These are phyloP conservation scores for Cucurbita pepo DNA, from an alignment of 306 rosid species.

Conservation along the genomic window DNA sequence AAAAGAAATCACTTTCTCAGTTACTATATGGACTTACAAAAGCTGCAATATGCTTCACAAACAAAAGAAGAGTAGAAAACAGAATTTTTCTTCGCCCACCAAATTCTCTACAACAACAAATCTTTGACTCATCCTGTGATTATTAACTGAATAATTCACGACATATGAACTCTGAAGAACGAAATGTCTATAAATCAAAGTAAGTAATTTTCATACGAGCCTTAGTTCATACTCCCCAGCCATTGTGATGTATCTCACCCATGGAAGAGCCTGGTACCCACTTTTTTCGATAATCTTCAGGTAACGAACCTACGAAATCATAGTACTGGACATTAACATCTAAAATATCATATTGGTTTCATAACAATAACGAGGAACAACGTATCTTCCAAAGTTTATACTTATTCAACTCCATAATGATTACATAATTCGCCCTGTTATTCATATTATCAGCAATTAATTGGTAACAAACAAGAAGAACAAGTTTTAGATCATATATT, in stretches of 20 bases:
- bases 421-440: neutral
- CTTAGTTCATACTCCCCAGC: slow-evolving; percentile 95
- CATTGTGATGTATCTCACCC: slow-evolving; percentile 99
- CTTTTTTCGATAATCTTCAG: slow-evolving; percentile 94
- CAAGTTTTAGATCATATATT: too few species aligned
- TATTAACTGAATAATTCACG: slow-evolving; percentile 8
- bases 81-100: neutral
- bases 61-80: slow-evolving; percentile 20
- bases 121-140: slow-evolving; percentile 4
- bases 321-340: neutral
- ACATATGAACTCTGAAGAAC: neutral
- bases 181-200: neutral
- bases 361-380: neutral
- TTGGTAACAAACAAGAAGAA: neutral
- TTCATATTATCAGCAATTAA: neutral
- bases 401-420: neutral
- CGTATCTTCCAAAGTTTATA: neutral
- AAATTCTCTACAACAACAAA: slow-evolving; percentile 9
- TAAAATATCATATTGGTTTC: neutral
- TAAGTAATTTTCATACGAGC: slow-evolving; percentile 37
- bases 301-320: slow-evolving; percentile 62
- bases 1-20: neutral
- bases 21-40: slow-evolving; percentile 5
- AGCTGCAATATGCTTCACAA: slow-evolving; percentile 12
- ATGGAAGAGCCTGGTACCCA: slow-evolving; percentile 95